Base-by-base conservation (phyloP, 192 early-diverging fungal species). In the Linderina pennispora region DNA sequence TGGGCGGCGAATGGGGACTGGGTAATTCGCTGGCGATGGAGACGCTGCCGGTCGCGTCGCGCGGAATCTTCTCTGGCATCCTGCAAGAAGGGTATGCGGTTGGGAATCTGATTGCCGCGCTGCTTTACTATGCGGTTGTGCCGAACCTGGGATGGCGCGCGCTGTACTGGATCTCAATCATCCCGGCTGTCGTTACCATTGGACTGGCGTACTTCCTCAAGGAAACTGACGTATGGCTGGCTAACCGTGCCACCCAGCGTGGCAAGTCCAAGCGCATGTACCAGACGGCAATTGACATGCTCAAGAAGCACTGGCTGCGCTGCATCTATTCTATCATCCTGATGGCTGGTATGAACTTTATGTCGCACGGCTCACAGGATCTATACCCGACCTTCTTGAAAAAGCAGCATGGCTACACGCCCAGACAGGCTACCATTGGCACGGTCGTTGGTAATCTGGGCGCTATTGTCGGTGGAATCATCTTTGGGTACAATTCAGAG, bases 1-100 rank as follows among this genome's bases (percentile, higher is more conserved):
- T 89, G 80, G 87, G 84, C 21, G 84, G 81, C 25, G 75, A 79
- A 23, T 84, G 85, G 86, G 87, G 85, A 13, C 75, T 89, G 16
- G 79, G 82, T 13, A 80, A 80, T 23, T 72, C 79, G 55, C 58
- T 89, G 41, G 82, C 87, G 1, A 76, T 89, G 78, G 87, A 89
- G 63, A 55, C 66, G 28, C 45, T 89, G 11, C 87, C 85, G 0
- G 45, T 73, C 11, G 79, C 84, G 58, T 60, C 76, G 46, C 69
- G 85, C 28, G 87, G 87, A 34, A 53, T 89, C 16, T 87, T 89
- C 22, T 80, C 83, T 6, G 86, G 86, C 21, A 83, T 89, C 21
- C 68, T 87, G 26, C 87, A 89, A 39, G 66, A 85, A 63, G 84
- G 80, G 1, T 86, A 85, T 50, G 77, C 87, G 8, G 50, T 72